These are phyloP conservation scores for Miscanthus lutarioriparius DNA, from an alignment of 176 grass and related monocot genomes.

Conservation along the genomic window DNA sequence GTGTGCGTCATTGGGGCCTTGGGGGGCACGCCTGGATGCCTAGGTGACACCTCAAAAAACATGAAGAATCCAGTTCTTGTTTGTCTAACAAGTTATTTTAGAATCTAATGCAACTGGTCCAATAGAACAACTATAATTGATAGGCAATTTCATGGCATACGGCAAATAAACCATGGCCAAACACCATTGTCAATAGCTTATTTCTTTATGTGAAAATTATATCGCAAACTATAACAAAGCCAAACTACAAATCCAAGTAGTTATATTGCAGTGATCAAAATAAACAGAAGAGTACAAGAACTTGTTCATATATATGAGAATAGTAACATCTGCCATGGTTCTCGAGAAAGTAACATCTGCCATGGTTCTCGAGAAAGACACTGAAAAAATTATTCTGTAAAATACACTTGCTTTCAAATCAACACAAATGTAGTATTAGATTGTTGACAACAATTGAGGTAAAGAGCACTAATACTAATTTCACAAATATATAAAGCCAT, in stretches of 20 bases:
- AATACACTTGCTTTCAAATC: conserved; percentile 1
- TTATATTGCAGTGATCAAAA: neutral
- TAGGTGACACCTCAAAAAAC: neutral
- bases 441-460: neutral
- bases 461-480: neutral
- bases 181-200: neutral
- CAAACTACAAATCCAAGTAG: neutral
- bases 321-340: conserved; percentile 25
- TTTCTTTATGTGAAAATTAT: neutral
- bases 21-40: neutral
- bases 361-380: conserved; percentile 17
- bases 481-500: neutral
- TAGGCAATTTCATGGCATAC: neutral
- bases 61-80: neutral
- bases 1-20: neutral
- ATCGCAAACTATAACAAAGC: too few relatives aligned
- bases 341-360: neutral
- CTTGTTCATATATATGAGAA: neutral
- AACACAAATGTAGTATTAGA: neutral
- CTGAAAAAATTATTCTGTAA: neutral
- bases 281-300: neutral
- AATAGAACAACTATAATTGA: neutral
- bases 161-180: neutral
- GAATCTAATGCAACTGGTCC: neutral
- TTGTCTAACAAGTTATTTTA: neutral